These are phyloP conservation scores for Neurospora cerealis DNA, from an alignment of 495 filamentous ascomycete genomes.

Conservation along the genomic window DNA sequence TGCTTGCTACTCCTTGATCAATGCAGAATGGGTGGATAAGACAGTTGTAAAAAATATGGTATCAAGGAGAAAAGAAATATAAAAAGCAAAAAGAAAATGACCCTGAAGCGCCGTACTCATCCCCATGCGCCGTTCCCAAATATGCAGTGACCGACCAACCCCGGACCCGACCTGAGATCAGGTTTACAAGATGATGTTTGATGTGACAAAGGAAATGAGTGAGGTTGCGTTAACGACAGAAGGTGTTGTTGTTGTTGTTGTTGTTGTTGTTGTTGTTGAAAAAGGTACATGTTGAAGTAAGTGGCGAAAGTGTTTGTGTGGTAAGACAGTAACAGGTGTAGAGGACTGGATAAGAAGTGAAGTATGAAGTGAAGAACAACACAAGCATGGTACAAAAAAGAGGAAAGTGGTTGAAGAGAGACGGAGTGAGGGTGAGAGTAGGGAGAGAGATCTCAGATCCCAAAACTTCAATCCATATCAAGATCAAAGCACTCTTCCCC, in stretches of 20 bases:
- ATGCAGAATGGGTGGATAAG: not conserved
- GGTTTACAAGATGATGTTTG: not conserved
- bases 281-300: not conserved
- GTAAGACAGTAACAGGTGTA: not conserved
- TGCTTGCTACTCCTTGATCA: not conserved
- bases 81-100: not conserved
- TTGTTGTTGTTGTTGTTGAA: not conserved
- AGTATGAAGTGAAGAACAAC: not conserved
- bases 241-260: not conserved
- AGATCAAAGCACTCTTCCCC: constrained; percentile 22
- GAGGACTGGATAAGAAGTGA: not conserved
- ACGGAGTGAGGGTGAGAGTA: not conserved
- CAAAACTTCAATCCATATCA: constrained; percentile 9
- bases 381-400: not conserved
- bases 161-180: not conserved
- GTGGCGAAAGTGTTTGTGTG: not conserved
- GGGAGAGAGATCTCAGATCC: not conserved
- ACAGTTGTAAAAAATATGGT: not conserved
- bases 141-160: not conserved
- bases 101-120: not conserved
- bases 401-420: not conserved
- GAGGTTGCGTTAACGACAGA: not conserved
- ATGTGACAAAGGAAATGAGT: not conserved
- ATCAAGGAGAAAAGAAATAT: not conserved
- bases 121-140: not conserved